Evolutionary conservation across 768 basidiomycete species (phyloP), one percentile per base, ranked within the genome.

Genomic region (Lactifluus volemus): DNA sequence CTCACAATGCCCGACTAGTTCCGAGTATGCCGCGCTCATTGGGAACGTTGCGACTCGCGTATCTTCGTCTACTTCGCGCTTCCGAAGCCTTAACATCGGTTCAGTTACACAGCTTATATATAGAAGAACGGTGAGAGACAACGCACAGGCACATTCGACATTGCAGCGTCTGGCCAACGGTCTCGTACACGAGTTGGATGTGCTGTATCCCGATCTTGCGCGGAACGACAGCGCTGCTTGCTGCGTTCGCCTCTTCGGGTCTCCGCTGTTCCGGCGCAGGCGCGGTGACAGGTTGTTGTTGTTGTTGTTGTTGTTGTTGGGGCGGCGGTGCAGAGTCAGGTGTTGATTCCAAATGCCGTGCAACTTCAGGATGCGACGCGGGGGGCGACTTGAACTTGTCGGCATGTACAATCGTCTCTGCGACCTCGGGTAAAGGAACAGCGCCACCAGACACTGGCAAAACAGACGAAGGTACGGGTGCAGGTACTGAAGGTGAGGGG

Each of bases 131-230:
- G 12, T 15, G 8, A 5, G 30, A 17, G 29, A 19, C 34, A 19
- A 41, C 63, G 29, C 52, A 64, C 63, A 50, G 32, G 29, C 63
- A 64, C 63, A 64, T 64, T 44, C 63, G 60, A 34, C 63, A 64
- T 49, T 42, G 60, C 19, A 64, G 38, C 11, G 25, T 53, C 49
- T 57, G 15, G 10, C 48, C 63, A 19, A 25, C 39, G 1, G 47
- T 50, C 50, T 64, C 60, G 11, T 64, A 64, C 4, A 36, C 63
- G 9, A 62, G 60, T 19, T 61, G 54, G 21, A 64, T 64, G 15
- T 64, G 63, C 30, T 58, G 55, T 17, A 53, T 62, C n/a, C 63
- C 55, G 12, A 64, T 62, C 55, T 63, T 56, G 17, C 55, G 56
- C 25, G 42, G 44, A 34, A 38, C 14, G 12, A 19, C 6, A 32